Percentiles rank a stretch among this genome's conserved stretches.
phyloP scores from a whole-genome alignment of 768 basidiomycete genomes.

The Dictyophora rubrovolvata region DNA sequence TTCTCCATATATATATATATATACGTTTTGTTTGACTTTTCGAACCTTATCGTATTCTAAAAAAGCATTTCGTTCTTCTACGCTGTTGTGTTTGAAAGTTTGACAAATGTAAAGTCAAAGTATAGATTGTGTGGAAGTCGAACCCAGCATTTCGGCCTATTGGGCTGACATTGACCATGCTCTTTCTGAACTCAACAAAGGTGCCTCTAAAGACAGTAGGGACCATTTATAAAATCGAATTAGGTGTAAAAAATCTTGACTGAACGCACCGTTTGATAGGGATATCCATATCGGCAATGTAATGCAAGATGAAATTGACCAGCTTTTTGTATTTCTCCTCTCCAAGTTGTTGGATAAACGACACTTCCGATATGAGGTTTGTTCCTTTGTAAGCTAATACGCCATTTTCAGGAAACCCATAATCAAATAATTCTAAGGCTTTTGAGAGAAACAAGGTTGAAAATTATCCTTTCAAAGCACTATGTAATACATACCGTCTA shows the following conservation, averaged over 20 bases:
- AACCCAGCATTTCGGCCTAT: slow-evolving; percentile 93
- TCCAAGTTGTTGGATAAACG: slow-evolving; percentile 83
- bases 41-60: slow-evolving; percentile 69
- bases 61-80: slow-evolving; percentile 75
- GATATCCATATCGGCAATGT: slow-evolving; percentile 86
- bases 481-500: slow-evolving; percentile 36
- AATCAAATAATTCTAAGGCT: slow-evolving; percentile 84
- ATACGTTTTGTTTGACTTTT: too few species aligned
- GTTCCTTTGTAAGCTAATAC: slow-evolving; percentile 81
- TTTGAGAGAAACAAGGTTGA: neutral
- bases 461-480: neutral
- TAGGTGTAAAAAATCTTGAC: too few species aligned
- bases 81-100: slow-evolving; percentile 30
- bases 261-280: slow-evolving; percentile 79
- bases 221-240: neutral
- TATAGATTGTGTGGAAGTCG: slow-evolving; percentile 18
- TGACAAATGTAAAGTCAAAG: neutral
- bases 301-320: slow-evolving; percentile 88
- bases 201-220: slow-evolving; percentile 54
- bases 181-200: slow-evolving; percentile 92
- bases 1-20: too few species aligned
- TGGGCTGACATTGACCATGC: slow-evolving; percentile 97
- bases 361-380: slow-evolving; percentile 60
- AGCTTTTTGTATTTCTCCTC: slow-evolving; percentile 89
- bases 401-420: slow-evolving; percentile 90